These are phyloP conservation scores for Waltergamsia citrina DNA, from an alignment of 2,329 filamentous ascomycete genomes.

Conservation along the genomic window DNA sequence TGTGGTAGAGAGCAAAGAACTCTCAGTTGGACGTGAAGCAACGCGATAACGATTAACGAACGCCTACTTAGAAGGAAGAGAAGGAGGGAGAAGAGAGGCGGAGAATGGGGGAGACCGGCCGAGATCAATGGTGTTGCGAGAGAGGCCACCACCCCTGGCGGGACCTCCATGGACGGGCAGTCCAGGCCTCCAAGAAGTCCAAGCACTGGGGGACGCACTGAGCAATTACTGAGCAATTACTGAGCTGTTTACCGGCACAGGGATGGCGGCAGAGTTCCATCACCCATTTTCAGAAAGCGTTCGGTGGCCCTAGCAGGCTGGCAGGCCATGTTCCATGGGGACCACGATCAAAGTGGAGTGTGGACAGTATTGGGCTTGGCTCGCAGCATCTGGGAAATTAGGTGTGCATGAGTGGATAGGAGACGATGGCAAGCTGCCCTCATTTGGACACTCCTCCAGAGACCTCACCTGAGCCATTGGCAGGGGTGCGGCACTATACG, in stretches of 20 bases:
- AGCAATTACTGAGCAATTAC: too few relatives aligned
- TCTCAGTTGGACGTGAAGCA: conserved; percentile 42
- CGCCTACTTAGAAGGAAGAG: conserved; percentile 9
- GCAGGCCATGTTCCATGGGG: conserved; percentile 1
- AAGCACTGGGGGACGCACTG: too few relatives aligned
- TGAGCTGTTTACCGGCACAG: too few relatives aligned
- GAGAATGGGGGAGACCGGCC: conserved; percentile 8
- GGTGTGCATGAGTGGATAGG: background rate
- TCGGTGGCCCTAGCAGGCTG: background rate
- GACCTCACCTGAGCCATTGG: background rate
- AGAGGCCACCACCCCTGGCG: background rate
- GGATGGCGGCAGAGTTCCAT: too few relatives aligned
- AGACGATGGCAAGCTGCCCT: background rate
- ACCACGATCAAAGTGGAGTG: too few relatives aligned
- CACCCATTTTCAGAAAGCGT: background rate
- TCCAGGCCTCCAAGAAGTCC: too few relatives aligned
- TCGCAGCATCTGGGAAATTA: conserved; percentile 5
- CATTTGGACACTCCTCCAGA: background rate
- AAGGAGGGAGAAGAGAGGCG: conserved; percentile 12
- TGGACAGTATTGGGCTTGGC: conserved; percentile 3
- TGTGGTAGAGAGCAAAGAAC: conserved; percentile 43
- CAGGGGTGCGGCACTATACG: too few relatives aligned
- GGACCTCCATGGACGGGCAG: too few relatives aligned
- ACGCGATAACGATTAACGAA: conserved; percentile 17
- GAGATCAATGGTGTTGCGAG: background rate